Percentiles rank a stretch among this genome's conserved stretches.
Conservation (phyloP, 176 grass and related monocot species). For the Avena atlantica region DNA sequence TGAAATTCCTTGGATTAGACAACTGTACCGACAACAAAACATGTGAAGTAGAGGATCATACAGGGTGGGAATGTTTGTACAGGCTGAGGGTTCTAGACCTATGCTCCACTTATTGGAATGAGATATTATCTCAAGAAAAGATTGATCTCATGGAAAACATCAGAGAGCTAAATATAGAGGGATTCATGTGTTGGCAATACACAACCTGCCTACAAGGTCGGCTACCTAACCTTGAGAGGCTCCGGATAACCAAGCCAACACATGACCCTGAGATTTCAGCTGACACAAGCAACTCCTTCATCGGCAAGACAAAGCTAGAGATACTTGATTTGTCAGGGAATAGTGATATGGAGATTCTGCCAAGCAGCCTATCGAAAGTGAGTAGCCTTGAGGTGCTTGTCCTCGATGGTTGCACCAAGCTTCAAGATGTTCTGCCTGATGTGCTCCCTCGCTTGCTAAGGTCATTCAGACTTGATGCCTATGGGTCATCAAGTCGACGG, state of each 20-base stretch:
- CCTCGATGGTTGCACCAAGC: conserved; percentile 16
- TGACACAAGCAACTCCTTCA: too few species aligned
- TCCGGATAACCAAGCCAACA: too few species aligned
- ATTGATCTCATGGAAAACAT: background rate
- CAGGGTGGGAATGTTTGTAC: background rate
- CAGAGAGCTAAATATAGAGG: background rate
- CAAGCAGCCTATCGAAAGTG: background rate
- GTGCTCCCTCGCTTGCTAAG: background rate
- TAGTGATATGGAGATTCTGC: background rate
- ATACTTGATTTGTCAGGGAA: conserved; percentile 25
- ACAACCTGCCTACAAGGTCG: background rate
- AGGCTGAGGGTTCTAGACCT: background rate
- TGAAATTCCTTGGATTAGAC: background rate
- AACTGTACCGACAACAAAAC: background rate
- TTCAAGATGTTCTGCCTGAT: background rate
- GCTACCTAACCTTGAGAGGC: background rate
- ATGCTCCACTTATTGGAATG: background rate
- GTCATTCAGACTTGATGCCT: background rate
- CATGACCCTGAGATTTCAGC: too few species aligned
- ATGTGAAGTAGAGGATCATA: background rate
- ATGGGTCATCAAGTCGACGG: background rate
- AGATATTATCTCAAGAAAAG: background rate
- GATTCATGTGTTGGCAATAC: background rate
- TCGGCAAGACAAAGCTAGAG: background rate
- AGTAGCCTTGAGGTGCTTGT: conserved; percentile 20